Evolutionary conservation across 1,284 basidiomycete genomes (phyloP), one percentile per base, ranked within the genome.

Genomic region (Leccinum fuscescens): DNA sequence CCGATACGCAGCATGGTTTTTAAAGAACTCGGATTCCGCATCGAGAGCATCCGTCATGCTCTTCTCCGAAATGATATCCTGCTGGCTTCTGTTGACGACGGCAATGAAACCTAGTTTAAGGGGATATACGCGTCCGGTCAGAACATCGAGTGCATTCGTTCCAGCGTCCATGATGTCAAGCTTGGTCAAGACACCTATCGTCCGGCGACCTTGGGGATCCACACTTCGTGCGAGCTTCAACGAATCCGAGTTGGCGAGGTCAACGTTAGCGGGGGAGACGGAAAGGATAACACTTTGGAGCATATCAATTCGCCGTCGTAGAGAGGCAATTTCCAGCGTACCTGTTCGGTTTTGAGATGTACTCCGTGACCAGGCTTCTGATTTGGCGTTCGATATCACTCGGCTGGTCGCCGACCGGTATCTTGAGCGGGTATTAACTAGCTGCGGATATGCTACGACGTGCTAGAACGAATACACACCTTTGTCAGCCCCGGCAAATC

Each of bases 91-190:
- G 74, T 98, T 98, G 61, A 99, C 96, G 31, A 98, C 91, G 33
- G 96, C 96, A 66, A 98, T 96, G 77, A 99, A 99, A 44, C 96
- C 96, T 15, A 99, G 84, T 77, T 98, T 98, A 67, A 99, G 86
- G 50, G 96, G 96, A 76, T 99, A 99, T 50, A 98, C 91, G 63
- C 96, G 89, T 39, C 96, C 96, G 0, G 94, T 98, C 53, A 99
- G 85, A 67, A 98, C 90, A 75, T 99, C 97, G 52, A 96, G 80
- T 11, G 96, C 96, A 74, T 99, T 97, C 31, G 96, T 99, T 44
- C 96, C 96, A 11, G 95, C 94, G 72, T 98, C 96, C 96, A 99
- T 99, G 46, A 99, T 84, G 77, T 99, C 96, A 53, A 99, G 86
- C 78, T 99, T 99, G 29, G 96, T 96, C 55, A 99, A 82, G 22